Evolutionary conservation across 192 early-diverging fungal species (phyloP), one percentile per base, ranked within the genome.

Genomic region (Linderina pennispora): DNA sequence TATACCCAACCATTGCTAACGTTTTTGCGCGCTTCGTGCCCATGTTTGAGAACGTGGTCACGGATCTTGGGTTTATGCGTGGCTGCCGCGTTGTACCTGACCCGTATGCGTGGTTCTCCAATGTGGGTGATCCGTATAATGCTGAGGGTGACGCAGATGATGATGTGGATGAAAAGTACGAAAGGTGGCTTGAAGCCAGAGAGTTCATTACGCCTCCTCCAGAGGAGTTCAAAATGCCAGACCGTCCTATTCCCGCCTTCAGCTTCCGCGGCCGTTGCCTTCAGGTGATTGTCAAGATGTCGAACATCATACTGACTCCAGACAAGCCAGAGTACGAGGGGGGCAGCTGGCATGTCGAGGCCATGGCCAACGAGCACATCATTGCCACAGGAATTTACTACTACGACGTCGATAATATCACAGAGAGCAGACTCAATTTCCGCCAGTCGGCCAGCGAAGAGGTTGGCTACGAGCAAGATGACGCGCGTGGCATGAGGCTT

Each of bases 211-310:
- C 49, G 13, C 55, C 60, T 4, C 50, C 65, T 37, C 72, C 74
- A 2, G 55, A 74, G 24, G 58, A 61, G 5, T 69, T 72, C 40
- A 33, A 43, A 3, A 23, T 45, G 22, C 67, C 67, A 18, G 52
- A 63, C 23, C 42, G 60, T 8, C 56, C 48, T 3, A 40, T 25
- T 13, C 32, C 17, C 19, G 60, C 65, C 1, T 54, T 50, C 24
- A 61, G 53, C 10, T 45, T 81, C 15, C 38, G 45, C 2, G 76
- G 62, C 32, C 39, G 55, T 2, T 43, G 39, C 14, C 42, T 82
- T 19, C 79, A 83, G 40, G 82, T 81, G 10, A 87, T 90, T n/a
- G 70, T 84, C 53, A 87, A 88, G 58, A 68, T 86, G 56, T 79
- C 83, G 33, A 81, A 72, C 57, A 84, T 86, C 39, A 48, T 72